Base-by-base conservation (phyloP, 176 grass and related monocot species). In the Phyllostachys edulis region DNA sequence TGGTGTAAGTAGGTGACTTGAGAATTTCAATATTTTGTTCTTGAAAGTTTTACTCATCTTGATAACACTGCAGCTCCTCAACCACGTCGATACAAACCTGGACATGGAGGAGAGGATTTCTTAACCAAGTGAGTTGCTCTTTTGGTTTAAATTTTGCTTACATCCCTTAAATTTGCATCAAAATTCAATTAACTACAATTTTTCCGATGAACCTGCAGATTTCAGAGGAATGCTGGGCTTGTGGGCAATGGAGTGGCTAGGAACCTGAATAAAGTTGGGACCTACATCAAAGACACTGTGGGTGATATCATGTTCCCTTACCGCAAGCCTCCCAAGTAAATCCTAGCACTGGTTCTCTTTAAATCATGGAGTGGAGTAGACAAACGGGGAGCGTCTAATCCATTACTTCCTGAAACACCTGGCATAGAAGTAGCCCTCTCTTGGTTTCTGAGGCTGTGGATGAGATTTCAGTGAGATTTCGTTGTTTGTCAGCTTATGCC, bases 281-380 rank as follows among this genome's bases (percentile, higher is more conserved):
- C 90, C 29, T 95, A 90, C 59, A 82, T 98, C 59, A 95, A 95
- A 90, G 87, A 95, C 63, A 92, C 87, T 29, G 63, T 98, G 27
- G 85, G 90, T 41, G 96, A 98, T 77, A 92, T 95, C 54, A 56
- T 95, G 77, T 87, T 89, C 73, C 92, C 93, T 63, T 88, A 94
- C 71, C 89, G 89, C 66, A 93, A 91, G 72, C 90, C 91, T 41
- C 91, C 96, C 81, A 98, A 98, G 64, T 98, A 91, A 87, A 91
- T 54, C 61, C 18, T 74, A 50, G 29, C 2, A 13, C 66, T 75
- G 50, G 46, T 76, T 68, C 34, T 76, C 45, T 26, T 39, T 56
- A 34, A 13, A 66, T 85, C 6, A 24, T 73, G 26, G 55, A 87
- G 38, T 34, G 39, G 60, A 49, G 41, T 79, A 61, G 59, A 69